A percentile compares a stretch with the other conserved stretches of the same genome.
These are phyloP conservation scores for Penicillium cataractarum DNA, from an alignment of 495 filamentous ascomycete species.

Conservation along the genomic window DNA sequence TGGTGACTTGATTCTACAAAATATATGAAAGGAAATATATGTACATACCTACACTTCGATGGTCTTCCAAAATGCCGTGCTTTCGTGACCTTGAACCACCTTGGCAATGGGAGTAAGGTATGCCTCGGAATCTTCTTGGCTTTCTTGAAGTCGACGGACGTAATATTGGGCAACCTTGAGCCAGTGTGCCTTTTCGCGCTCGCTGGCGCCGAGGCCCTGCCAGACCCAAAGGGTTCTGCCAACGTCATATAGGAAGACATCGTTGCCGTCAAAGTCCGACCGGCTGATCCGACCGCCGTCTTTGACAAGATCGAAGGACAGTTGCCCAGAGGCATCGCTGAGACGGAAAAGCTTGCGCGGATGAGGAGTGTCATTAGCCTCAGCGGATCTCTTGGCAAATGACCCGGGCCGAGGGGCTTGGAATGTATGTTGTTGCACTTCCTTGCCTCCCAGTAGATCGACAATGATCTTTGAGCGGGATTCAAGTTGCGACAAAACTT, in stretches of 20 bases:
- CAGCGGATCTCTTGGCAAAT: slow-evolving; percentile 23
- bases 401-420: slow-evolving; percentile 43
- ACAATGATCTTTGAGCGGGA: slow-evolving; percentile 55
- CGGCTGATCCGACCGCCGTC: slow-evolving; percentile 43
- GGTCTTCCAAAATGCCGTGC: slow-evolving; percentile 49
- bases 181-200: slow-evolving; percentile 58
- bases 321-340: slow-evolving; percentile 55
- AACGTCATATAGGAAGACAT: slow-evolving; percentile 61
- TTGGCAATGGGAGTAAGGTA: slow-evolving; percentile 55
- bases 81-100: slow-evolving; percentile 57
- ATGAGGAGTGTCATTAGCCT: slow-evolving; percentile 15
- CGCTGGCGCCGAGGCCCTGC: slow-evolving; percentile 58
- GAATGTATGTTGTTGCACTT: slow-evolving; percentile 37
- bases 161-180: slow-evolving; percentile 59
- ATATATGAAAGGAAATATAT: neutral
- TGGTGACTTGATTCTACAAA: neutral
- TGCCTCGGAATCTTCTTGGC: slow-evolving; percentile 36
- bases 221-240: slow-evolving; percentile 61
- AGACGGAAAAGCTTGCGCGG: slow-evolving; percentile 56
- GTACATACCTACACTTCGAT: slow-evolving; percentile 25
- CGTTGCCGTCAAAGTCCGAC: slow-evolving; percentile 55
- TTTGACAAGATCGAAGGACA: slow-evolving; percentile 57
- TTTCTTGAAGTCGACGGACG: slow-evolving; percentile 50
- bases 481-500: slow-evolving; percentile 62
- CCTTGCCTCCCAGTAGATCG: slow-evolving; percentile 56